Evolutionary conservation across 805 yeast genomes (phyloP), one percentile per base, ranked within the genome.

Genomic region (Pichia exigua): DNA sequence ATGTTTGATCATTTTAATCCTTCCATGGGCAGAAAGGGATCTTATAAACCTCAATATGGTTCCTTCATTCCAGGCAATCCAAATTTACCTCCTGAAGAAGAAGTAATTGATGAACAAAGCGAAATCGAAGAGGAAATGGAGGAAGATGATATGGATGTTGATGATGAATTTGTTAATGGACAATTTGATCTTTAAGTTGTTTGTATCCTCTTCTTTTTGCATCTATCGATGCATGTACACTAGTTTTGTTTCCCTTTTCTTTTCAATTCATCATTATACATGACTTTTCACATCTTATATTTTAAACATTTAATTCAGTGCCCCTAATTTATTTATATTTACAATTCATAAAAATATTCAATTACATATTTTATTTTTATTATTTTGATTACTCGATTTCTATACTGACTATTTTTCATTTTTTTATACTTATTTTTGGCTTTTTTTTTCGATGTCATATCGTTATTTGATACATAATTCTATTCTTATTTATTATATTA

Each of bases 81-180:
- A 9, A 81, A 84, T 60, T 66, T 85, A 51, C 92, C 94, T 28
- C 85, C 92, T 0, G 91, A 83, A 57, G 95, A 87, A 63, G 91
- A 85, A 65, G 95, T 82, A 2, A 86, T 85, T 52, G 91, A 83
- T 59, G 94, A 85, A 54, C 80, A 79, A 45, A 80, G 76, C 30
- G 74, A 70, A 45, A 75, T 73, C 26, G 68, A 63, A 32, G 70
- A 68, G 42, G 65, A 59, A 30, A 73, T 72, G 45, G 73, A 73
- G 71, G 78, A 76, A 32, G 70, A 73, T 45, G 85, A 81, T 54
- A 76, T 71, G 57, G 76, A 61, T 21, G 65, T 60, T 39, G 91
- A 83, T 58, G 91, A 85, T 62, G 91, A 85, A 61, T 87, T 87
- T 70, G 94, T 88, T 48, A 88, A 86, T 65, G 96, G 96, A 24